A percentile compares a stretch with the other conserved stretches of the same genome.
These are phyloP conservation scores for Arthrocladium fulminans DNA, from an alignment of 2,329 filamentous ascomycete species.

Conservation along the genomic window DNA sequence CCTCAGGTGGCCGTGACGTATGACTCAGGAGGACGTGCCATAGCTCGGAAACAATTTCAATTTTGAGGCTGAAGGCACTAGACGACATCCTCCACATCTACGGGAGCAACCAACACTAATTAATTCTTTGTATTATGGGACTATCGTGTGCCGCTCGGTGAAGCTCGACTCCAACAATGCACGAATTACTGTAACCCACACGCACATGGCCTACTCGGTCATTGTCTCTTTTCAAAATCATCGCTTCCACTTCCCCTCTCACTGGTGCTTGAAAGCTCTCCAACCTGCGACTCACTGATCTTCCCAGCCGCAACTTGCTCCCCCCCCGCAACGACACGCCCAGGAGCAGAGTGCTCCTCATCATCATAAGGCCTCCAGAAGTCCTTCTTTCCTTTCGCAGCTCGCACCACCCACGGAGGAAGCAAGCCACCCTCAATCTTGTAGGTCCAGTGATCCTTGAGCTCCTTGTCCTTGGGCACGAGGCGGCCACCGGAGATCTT, in stretches of 20 bases:
- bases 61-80: too few species aligned
- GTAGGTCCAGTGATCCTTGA: constrained; percentile 75
- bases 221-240: constrained; percentile 4
- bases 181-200: too few species aligned
- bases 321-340: neutral
- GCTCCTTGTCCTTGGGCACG: constrained; percentile 62
- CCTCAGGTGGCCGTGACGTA: too few species aligned
- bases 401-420: constrained; percentile 62
- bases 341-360: constrained; percentile 16
- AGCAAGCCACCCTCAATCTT: constrained; percentile 64
- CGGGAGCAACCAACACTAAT: too few species aligned
- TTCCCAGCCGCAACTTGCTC: neutral
- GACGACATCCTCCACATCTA: too few species aligned
- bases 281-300: constrained; percentile 7
- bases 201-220: too few species aligned
- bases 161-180: neutral
- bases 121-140: too few species aligned
- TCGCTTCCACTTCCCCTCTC: constrained; percentile 1
- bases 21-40: neutral
- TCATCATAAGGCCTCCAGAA: constrained; percentile 53
- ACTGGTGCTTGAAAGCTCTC: neutral
- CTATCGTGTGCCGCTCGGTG: too few species aligned
- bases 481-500: constrained; percentile 59
- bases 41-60: too few species aligned
- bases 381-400: constrained; percentile 58